Conservation (phyloP, 495 filamentous ascomycete species). For the Daldinia loculata region DNA sequence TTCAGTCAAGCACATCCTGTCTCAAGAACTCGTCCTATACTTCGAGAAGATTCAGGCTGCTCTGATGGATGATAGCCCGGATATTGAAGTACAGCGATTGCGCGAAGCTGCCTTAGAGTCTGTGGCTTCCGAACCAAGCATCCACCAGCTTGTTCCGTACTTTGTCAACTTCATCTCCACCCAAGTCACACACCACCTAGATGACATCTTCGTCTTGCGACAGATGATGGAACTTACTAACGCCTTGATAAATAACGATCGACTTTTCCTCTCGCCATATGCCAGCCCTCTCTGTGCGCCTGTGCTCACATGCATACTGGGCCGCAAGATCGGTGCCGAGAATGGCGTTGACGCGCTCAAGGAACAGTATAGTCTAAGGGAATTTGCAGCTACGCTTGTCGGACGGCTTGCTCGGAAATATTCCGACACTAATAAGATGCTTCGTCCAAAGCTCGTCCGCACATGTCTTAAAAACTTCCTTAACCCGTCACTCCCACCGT, state of each 20-base stretch:
- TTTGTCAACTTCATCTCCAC: constrained; percentile 94
- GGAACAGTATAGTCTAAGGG: constrained; percentile 82
- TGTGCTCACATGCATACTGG: constrained; percentile 89
- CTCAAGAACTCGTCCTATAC: constrained; percentile 95
- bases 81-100: constrained; percentile 70
- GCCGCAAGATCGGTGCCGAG: constrained; percentile 75
- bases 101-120: constrained; percentile 85
- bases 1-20: constrained; percentile 91
- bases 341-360: constrained; percentile 49
- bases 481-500: constrained; percentile 79
- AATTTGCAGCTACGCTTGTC: constrained; percentile 81
- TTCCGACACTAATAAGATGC: constrained; percentile 72
- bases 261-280: constrained; percentile 89
- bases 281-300: constrained; percentile 86
- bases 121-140: constrained; percentile 82
- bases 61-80: constrained; percentile 82
- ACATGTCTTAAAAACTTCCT: constrained; percentile 91
- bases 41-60: constrained; percentile 92
- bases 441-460: constrained; percentile 87
- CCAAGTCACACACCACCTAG: constrained; percentile 90
- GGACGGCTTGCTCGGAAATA: constrained; percentile 78
- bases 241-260: constrained; percentile 81
- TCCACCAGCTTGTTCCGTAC: constrained; percentile 95
- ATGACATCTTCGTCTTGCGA: constrained; percentile 82
- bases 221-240: constrained; percentile 90